phyloP scores from a whole-genome alignment of 2,329 filamentous ascomycete species.

The Aspergillus fischeri region DNA sequence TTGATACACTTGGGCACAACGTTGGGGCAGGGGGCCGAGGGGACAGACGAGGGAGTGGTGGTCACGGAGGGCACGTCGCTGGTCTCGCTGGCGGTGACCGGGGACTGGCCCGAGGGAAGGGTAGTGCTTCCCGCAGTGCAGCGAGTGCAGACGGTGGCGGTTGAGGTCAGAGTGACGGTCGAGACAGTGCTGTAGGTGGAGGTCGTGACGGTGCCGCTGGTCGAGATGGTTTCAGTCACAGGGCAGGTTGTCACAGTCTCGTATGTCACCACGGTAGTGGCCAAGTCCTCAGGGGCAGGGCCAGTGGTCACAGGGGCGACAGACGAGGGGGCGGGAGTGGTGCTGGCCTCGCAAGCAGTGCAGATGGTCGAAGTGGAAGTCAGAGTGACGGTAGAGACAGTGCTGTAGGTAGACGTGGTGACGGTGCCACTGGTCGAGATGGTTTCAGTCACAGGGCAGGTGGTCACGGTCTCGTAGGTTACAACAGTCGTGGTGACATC shows the following conservation, averaged over 20 bases:
- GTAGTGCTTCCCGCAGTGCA: background rate
- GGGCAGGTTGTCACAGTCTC: conserved; percentile 31
- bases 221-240: conserved; percentile 34
- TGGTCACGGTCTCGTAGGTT: conserved; percentile 27
- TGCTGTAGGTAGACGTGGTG: conserved; percentile 52
- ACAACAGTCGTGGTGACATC: conserved; percentile 22
- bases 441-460: conserved; percentile 28
- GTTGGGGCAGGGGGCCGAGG: conserved; percentile 51
- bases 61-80: conserved; percentile 2
- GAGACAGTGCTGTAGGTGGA: conserved; percentile 56
- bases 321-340: conserved; percentile 12
- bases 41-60: conserved; percentile 23
- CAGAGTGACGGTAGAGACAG: conserved; percentile 48
- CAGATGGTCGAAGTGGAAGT: conserved; percentile 26
- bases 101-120: conserved; percentile 4
- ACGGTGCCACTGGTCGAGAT: conserved; percentile 45
- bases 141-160: conserved; percentile 16
- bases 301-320: conserved; percentile 7
- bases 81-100: conserved; percentile 1
- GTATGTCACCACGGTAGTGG: conserved; percentile 25
- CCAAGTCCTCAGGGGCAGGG: conserved; percentile 7
- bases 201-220: conserved; percentile 48
- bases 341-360: conserved; percentile 13
- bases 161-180: conserved; percentile 32
- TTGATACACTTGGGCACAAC: conserved; percentile 86